Percentiles rank a stretch among this genome's conserved stretches.
Evolutionary conservation across 345 rosid species (phyloP).

Genomic region (Salix brachista): DNA sequence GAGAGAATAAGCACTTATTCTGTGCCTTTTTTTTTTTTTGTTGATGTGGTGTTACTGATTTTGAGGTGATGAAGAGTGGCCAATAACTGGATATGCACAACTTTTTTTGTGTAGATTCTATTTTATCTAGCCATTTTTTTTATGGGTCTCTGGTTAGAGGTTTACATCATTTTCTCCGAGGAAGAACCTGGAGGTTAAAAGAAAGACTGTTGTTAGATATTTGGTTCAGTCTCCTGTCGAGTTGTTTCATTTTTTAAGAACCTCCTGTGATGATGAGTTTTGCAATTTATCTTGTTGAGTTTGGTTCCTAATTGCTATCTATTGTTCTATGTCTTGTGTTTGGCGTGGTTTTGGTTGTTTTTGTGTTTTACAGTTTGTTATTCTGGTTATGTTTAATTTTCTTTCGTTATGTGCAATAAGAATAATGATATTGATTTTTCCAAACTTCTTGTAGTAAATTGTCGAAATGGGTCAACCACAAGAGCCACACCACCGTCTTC

Average conservation of each 20-base stretch:
- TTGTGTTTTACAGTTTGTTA: not conserved
- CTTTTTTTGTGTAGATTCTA: not conserved
- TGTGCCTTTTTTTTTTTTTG: not conserved
- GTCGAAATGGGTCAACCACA: slow-evolving; percentile 73
- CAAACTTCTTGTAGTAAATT: slow-evolving; percentile 30
- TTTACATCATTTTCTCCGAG: not conserved
- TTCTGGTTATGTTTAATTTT: not conserved
- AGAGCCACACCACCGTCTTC: slow-evolving; percentile 65
- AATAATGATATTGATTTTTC: not conserved
- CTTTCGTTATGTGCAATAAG: not conserved
- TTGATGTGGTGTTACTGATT: not conserved
- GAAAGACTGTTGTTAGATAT: not conserved
- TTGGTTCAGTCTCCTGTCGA: not conserved
- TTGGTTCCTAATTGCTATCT: not conserved
- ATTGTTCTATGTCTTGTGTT: not conserved
- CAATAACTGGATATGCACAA: not conserved
- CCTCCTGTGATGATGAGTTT: not conserved
- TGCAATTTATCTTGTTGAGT: not conserved
- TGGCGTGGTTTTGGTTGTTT: not conserved
- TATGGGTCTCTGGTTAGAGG: not conserved
- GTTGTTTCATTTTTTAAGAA: not conserved
- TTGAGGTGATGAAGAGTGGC: not conserved
- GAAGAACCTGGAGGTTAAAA: not conserved
- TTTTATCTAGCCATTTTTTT: not conserved
- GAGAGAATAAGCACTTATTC: not conserved